phyloP scores from a whole-genome alignment of 306 rosid genomes.

The Cicer cuneatum region DNA sequence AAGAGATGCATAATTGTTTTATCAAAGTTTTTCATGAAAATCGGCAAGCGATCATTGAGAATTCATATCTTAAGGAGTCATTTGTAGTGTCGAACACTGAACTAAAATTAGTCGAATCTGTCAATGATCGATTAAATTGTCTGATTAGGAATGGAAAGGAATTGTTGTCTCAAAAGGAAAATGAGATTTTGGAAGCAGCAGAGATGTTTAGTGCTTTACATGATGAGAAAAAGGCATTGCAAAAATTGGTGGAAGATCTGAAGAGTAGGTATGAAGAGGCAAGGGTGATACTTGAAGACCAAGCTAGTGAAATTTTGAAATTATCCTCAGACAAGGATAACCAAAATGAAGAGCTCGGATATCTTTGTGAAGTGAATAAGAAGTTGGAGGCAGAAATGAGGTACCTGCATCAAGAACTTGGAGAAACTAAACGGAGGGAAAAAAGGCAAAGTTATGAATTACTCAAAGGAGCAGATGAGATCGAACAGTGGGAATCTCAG shows the following conservation, averaged over 20 bases:
- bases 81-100: conserved; percentile 59
- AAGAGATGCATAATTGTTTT: conserved; percentile 53
- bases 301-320: conserved; percentile 56
- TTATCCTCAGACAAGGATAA: conserved; percentile 56
- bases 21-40: conserved; percentile 55
- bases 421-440: conserved; percentile 51
- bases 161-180: conserved; percentile 60
- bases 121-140: conserved; percentile 57
- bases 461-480: conserved; percentile 56
- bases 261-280: conserved; percentile 57
- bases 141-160: conserved; percentile 62
- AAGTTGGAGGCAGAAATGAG: conserved; percentile 60
- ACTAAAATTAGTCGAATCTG: conserved; percentile 52
- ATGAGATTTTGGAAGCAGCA: conserved; percentile 60
- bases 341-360: conserved; percentile 51
- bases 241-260: conserved; percentile 56
- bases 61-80: conserved; percentile 68
- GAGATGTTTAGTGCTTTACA: conserved; percentile 47
- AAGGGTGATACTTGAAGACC: conserved; percentile 53
- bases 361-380: conserved; percentile 57
- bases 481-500: conserved; percentile 65
- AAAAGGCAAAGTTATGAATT: conserved; percentile 57
- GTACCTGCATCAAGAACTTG: conserved; percentile 53
- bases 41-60: conserved; percentile 64
- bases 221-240: conserved; percentile 66